These are phyloP conservation scores for Perkinsus olseni DNA, from an alignment of 169 alveolate species.

Conservation along the genomic window DNA sequence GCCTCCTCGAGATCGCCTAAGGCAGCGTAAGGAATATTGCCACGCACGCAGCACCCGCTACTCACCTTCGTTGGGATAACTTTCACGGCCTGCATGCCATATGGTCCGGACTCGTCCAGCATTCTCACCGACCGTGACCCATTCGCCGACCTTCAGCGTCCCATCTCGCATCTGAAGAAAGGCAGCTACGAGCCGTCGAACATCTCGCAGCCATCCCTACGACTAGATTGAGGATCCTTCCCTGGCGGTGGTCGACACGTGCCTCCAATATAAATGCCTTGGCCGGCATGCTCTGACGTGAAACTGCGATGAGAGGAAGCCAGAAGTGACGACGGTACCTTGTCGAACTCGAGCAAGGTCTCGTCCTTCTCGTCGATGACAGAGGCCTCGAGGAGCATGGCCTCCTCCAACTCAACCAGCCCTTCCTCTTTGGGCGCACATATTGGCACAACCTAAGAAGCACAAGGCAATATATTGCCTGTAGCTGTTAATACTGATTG, in stretches of 20 bases:
- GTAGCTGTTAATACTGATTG: no score
- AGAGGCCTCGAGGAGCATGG: conserved; percentile 27
- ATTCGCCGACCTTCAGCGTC: not conserved
- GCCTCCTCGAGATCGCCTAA: not conserved
- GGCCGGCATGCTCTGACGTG: conserved; percentile 16
- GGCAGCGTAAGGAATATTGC: not conserved
- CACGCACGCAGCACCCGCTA: not conserved
- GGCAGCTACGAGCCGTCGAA: not conserved
- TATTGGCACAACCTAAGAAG: conserved; percentile 44
- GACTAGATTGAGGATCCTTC: conserved; percentile 41
- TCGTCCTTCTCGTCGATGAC: conserved; percentile 23
- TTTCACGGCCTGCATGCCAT: not conserved
- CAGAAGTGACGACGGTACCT: not conserved
- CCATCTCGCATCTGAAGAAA: conserved; percentile 14
- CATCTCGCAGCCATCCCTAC: conserved; percentile 31
- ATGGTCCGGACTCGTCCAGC: conserved; percentile 7
- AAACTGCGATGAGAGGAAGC: not conserved
- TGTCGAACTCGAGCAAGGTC: conserved; percentile 34
- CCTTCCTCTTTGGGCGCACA: conserved; percentile 51
- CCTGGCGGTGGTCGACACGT: conserved; percentile 38
- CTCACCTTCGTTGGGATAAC: not conserved
- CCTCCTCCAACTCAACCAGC: conserved; percentile 47
- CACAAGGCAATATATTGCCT: not conserved
- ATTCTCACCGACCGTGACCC: conserved; percentile 13
- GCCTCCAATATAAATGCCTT: conserved; percentile 54